Percentiles rank a stretch among this genome's conserved stretches.
These are phyloP conservation scores for Solanum arcanum DNA, from an alignment of 257 asterid species.

Conservation along the genomic window DNA sequence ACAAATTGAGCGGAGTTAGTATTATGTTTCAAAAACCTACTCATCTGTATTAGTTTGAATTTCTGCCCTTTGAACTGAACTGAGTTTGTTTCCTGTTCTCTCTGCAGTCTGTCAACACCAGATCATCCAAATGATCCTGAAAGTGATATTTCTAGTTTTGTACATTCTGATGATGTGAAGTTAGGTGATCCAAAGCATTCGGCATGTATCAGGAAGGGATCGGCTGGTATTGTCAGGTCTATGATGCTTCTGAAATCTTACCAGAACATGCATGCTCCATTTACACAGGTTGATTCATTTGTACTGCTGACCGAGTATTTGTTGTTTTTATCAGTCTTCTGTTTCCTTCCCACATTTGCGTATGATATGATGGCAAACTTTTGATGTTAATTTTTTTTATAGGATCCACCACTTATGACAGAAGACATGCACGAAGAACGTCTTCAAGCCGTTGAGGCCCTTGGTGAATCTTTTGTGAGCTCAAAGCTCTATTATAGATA, in stretches of 20 bases:
- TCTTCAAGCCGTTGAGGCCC: slow-evolving; percentile 69
- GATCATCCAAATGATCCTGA: slow-evolving; percentile 6
- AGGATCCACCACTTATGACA: slow-evolving; percentile 94
- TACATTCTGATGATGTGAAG: slow-evolving; percentile 8
- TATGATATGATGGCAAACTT: background rate
- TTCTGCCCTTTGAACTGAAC: background rate
- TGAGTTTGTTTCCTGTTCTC: background rate
- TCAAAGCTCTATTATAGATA: background rate
- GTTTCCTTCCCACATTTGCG: background rate
- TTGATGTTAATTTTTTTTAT: slow-evolving; percentile 1
- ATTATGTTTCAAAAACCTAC: background rate
- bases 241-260: slow-evolving; percentile 71
- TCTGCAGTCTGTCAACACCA: slow-evolving; percentile 19
- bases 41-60: background rate
- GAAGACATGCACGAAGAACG: slow-evolving; percentile 98
- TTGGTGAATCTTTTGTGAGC: slow-evolving; percentile 66
- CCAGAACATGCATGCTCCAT: slow-evolving; percentile 66
- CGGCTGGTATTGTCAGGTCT: slow-evolving; percentile 43
- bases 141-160: slow-evolving; percentile 4
- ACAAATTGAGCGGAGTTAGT: background rate
- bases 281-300: slow-evolving; percentile 56
- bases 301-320: slow-evolving; percentile 7
- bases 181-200: slow-evolving; percentile 16
- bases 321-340: background rate
- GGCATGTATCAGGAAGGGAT: slow-evolving; percentile 40